Base-by-base conservation (phyloP, 352 stramenopile genomes). In the Discostella stelligera region DNA sequence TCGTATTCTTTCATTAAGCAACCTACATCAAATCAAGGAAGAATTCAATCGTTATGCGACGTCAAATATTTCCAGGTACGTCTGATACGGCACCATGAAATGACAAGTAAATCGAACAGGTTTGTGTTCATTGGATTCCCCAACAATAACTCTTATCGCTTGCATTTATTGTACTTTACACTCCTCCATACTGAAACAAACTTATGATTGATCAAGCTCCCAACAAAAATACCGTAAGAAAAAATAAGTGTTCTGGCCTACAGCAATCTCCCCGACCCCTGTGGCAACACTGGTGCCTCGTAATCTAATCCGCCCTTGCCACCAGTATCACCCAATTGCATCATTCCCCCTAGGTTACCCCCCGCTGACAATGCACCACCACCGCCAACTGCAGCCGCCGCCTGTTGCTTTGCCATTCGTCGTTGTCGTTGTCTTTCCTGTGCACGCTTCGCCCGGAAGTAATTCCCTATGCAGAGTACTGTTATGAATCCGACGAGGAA, bases 401-500 rank as follows among this genome's bases (percentile, higher is more conserved):
- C 71, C 52, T 76, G 81, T 53, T 89, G 66, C 70, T 90, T 90
- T 23, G 84, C 80, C 55, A 90, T 62, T 79, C 86, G 82, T 69
- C 84, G 58, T 73, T 91, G 78, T 32, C 79, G 54, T 77, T 92
- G 87, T 68, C 87, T 61, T 79, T 92, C 87, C 79, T 90, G 82
- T 67, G 87, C 87, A 58, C 87, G 72, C 60, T 92, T 92, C 0
- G 87, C 87, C 39, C 87, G 76, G 63, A 89, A 91, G 64, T 91
- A 92, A 71, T 92, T 92, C 21, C 87, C 87, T 61, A 92, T 89
- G 59, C 87, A 92, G 16, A 92, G 72, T 0, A 92, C 85, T 46
- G 85, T 89, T 71, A 92, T 90, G 70, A 92, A 92, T 14, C 87
- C 87, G 16, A 91, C 82, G 13, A 92, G 74, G 72, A 92, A 91